phyloP scores from a whole-genome alignment of 768 basidiomycete genomes.

The Suillus americanus region DNA sequence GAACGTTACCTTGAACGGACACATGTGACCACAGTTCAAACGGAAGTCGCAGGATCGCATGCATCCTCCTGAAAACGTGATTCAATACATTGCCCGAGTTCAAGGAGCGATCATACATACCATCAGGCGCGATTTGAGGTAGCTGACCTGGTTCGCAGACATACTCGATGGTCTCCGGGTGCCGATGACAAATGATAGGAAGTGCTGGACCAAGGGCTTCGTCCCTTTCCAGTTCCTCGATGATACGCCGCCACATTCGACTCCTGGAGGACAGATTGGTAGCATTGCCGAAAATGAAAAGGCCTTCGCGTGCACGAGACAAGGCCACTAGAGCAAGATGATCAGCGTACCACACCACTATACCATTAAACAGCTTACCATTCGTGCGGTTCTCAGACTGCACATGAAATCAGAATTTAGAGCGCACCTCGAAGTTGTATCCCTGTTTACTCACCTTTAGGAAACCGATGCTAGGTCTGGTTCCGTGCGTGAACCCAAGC shows the following conservation, averaged over 20 bases:
- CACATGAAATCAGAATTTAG: background rate
- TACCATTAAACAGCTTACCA: slow-evolving; percentile 28
- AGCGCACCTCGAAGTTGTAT: background rate
- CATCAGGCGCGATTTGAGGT: slow-evolving; percentile 52
- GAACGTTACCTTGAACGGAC: slow-evolving; percentile 53
- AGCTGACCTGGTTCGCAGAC: slow-evolving; percentile 55
- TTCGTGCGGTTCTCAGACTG: slow-evolving; percentile 60
- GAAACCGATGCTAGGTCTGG: slow-evolving; percentile 60
- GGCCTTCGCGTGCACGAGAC: slow-evolving; percentile 71
- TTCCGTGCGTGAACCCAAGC: slow-evolving; percentile 12
- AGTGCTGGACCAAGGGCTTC: slow-evolving; percentile 51
- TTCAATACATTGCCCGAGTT: background rate
- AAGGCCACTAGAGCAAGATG: slow-evolving; percentile 50
- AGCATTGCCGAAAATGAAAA: slow-evolving; percentile 73
- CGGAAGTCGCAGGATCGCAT: slow-evolving; percentile 51
- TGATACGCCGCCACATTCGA: slow-evolving; percentile 55
- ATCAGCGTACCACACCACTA: slow-evolving; percentile 1
- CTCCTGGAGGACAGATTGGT: slow-evolving; percentile 49
- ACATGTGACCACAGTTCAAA: slow-evolving; percentile 63
- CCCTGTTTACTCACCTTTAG: slow-evolving; percentile 50
- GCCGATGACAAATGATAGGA: slow-evolving; percentile 57
- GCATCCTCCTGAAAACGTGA: slow-evolving; percentile 51
- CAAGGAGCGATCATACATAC: slow-evolving; percentile 28
- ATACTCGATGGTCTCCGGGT: slow-evolving; percentile 42
- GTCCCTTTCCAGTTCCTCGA: slow-evolving; percentile 53